Evolutionary conservation across 1,284 basidiomycete genomes (phyloP).

Genomic region (Gomphus bonarii): DNA sequence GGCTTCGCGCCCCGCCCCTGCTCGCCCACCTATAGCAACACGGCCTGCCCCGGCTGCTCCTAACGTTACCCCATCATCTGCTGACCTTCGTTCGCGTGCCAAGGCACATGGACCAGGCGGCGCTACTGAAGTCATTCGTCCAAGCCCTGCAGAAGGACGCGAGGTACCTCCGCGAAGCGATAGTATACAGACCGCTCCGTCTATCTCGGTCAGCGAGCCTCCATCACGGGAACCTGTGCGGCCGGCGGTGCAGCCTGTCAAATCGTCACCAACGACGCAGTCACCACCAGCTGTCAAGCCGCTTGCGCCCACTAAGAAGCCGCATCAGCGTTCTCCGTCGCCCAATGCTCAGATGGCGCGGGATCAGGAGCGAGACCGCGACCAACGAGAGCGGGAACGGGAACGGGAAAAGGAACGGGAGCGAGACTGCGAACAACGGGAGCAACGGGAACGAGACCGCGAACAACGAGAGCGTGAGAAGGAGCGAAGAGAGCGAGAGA

Average conservation of each 20-base stretch:
- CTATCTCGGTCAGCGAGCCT: background rate
- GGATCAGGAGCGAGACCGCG: constrained; percentile 4
- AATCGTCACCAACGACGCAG: background rate
- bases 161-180: background rate
- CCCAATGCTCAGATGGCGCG: constrained; percentile 13
- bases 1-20: constrained; percentile 40
- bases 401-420: constrained; percentile 7
- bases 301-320: constrained; percentile 63
- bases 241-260: constrained; percentile 10
- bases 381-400: background rate
- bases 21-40: constrained; percentile 19
- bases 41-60: constrained; percentile 23
- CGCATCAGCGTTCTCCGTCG: constrained; percentile 28
- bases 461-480: constrained; percentile 2
- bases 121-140: constrained; percentile 18
- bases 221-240: constrained; percentile 11
- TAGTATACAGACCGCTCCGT: background rate
- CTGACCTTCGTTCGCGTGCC: constrained; percentile 50
- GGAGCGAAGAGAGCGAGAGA: constrained; percentile 2
- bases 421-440: background rate
- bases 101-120: constrained; percentile 41
- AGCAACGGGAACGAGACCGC: background rate
- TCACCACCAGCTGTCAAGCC: constrained; percentile 59
- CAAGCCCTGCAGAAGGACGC: background rate
- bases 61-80: constrained; percentile 47